Evolutionary conservation across 331 rosid genomes (phyloP), one percentile per base, ranked within the genome.

Genomic region (Cydonia oblonga): DNA sequence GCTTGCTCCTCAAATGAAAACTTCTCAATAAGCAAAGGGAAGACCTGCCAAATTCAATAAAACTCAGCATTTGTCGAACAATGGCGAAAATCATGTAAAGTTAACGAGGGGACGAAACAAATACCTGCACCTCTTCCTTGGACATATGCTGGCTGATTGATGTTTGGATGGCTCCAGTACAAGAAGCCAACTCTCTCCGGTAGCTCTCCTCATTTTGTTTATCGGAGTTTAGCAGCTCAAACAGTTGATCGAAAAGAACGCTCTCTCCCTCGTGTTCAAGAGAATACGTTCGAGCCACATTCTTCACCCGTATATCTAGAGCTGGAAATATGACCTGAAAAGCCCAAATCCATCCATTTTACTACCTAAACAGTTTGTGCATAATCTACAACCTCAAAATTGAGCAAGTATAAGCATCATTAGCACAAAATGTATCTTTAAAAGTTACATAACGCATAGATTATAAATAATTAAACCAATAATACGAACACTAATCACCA

Each of bases 111-210:
- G 32, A 14, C 11, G 28, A 33, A 44, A 42, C 16, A 32, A 56
- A 28, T 80, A 93, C 98, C 90, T 93, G 98, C 79, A 89, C 92
- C 87, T 93, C 97, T 78, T 93, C 97, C 88, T 93, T 93, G 26
- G 90, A 96, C 97, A 93, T 81, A 86, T 93, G 98, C 78, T 93
- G 97, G 87, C 90, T 87, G 60, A 93, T 81, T 16, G 98, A 90
- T 1, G 98, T 93, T 68, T 84, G 87, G 71, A 93, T 78, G 26
- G 96, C 98, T 70, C 90, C 93, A 0, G 97, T 84, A 78, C 97
- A 89, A 51, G 96, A 93, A 14, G 98, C 98, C 80, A 93, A 80
- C 89, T 89, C 98, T 84, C 88, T 89, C 68, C 88, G 83, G 73
- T 86, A 89, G 86, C 81, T 82, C 73, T 93, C 98, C 73, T 89